Base-by-base conservation (phyloP, 2,329 filamentous ascomycete genomes). In the Calonectria pteridis region DNA sequence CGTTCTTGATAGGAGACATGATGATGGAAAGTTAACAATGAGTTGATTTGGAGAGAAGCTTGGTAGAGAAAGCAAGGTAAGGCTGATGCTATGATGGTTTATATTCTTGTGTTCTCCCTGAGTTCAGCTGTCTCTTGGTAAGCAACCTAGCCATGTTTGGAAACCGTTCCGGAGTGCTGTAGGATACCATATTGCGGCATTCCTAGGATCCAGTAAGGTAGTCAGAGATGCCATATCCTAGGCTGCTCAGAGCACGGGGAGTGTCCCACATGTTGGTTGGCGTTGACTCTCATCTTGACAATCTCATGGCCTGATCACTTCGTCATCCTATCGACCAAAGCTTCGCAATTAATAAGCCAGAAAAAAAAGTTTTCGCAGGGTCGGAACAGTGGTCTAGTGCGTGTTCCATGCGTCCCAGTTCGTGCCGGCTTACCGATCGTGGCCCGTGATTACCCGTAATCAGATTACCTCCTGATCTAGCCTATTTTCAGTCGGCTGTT, bases 1-100 rank as follows among this genome's bases (percentile, higher is more conserved):
- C 80, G 73, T 84, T 86, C 72, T 83, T 84, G 69, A 85, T 79
- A n/a, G 76, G 11, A 50, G 82, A 80, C 81, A 83, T 83, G 26
- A 1, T 74, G 53, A 31, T 31, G 4, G 6, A 28, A 20, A 20
- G 33, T 29, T 9, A 16, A 16, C 58, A 18, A 46, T 18, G 35
- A 4, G 7, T 40, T 9, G 37, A n/a, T 18, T 29, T 20, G 3
- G 14, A 3, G 16, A n/a, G 16, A 26, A 23, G 29, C 18, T 23
- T 58, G 16, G 10, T 20, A 6, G 3, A n/a, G 16, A 10, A 20
- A 35, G 50, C 7, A 6, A 35, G 16, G 11, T 23, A 33, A 35
- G 3, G 16, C 14, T 31, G 37, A 40, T 40, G 4, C 37, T 18
- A 18, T 7, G 16, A 18, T 1, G 6, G 10, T 43, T 43, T 43